phyloP scores from a whole-genome alignment of 495 filamentous ascomycete species.

The Gamarada debralockiae region DNA sequence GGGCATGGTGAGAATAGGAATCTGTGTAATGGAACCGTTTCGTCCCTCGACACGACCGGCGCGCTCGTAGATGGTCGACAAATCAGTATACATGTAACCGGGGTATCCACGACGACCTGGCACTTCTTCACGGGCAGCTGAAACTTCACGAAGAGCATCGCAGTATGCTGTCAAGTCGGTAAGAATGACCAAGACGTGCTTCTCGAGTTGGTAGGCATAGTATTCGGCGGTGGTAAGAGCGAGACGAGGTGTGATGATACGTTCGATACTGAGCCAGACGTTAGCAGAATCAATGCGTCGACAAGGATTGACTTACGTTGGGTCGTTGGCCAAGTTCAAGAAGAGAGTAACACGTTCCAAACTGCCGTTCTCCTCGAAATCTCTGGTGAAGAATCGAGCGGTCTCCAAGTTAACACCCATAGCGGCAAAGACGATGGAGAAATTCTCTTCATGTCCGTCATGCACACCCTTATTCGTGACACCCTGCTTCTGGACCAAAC shows the following conservation, averaged over 20 bases:
- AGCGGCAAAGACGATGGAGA: constrained; percentile 97
- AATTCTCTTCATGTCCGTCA: constrained; percentile 97
- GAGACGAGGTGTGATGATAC: constrained; percentile 99
- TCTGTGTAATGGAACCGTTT: constrained; percentile 98
- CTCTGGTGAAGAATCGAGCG: constrained; percentile 94
- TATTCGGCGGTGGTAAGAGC: constrained; percentile 98
- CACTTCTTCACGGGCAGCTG: constrained; percentile 97
- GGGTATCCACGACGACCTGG: constrained; percentile 99
- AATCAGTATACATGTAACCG: constrained; percentile 99
- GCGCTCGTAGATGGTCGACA: constrained; percentile 99
- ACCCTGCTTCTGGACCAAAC: constrained; percentile 78
- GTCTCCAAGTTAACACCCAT: constrained; percentile 99
- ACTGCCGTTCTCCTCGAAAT: constrained; percentile 99
- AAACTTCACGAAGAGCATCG: constrained; percentile 97
- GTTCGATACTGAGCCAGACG: constrained; percentile 70
- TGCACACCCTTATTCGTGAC: constrained; percentile 87
- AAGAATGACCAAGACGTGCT: constrained; percentile 98
- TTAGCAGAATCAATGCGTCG: constrained; percentile 21
- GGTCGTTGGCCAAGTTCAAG: constrained; percentile 98
- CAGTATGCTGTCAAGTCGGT: constrained; percentile 98
- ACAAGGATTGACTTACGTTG: constrained; percentile 61
- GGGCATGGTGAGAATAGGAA: constrained; percentile 98
- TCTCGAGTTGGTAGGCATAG: constrained; percentile 99
- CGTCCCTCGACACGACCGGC: constrained; percentile 97
- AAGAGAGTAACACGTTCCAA: constrained; percentile 96